Conservation (phyloP, 2,329 filamentous ascomycete genomes). For the Apiospora saccharicola region DNA sequence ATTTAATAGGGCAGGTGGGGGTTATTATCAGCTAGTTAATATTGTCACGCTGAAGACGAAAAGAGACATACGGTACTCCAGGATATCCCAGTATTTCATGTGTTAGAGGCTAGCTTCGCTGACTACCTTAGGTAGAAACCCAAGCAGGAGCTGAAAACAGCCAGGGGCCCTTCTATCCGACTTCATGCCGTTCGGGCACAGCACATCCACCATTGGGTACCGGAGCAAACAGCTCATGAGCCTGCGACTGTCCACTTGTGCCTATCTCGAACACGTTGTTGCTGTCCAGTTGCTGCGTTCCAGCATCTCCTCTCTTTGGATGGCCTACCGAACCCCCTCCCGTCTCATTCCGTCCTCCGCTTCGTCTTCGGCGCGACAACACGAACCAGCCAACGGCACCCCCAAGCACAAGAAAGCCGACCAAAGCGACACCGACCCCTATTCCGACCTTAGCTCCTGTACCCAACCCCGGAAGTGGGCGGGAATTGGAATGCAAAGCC, state of each 20-base stretch:
- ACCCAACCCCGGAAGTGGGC: not conserved
- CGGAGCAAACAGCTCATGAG: not conserved
- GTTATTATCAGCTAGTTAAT: too few species aligned
- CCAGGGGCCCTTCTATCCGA: not conserved
- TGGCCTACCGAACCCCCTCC: not conserved
- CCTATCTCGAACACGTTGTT: not conserved
- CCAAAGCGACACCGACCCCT: not conserved
- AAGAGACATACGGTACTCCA: too few species aligned
- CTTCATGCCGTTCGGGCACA: not conserved
- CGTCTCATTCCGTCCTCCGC: too few species aligned
- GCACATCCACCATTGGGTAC: not conserved
- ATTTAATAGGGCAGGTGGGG: too few species aligned
- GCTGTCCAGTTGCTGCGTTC: not conserved
- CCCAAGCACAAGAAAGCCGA: not conserved
- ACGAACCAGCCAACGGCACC: not conserved
- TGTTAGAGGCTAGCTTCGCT: too few species aligned
- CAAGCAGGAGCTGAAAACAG: not conserved
- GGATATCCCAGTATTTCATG: too few species aligned
- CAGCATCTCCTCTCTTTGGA: not conserved
- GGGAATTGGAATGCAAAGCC: constrained; percentile 25
- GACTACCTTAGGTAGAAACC: not conserved
- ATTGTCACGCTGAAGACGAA: too few species aligned
- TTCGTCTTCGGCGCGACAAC: not conserved
- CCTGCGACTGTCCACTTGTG: not conserved
- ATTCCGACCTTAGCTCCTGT: not conserved